Evolutionary conservation across 192 early-diverging fungal species (phyloP), one percentile per base, ranked within the genome.

Genomic region (Backusella parvicylindrica): DNA sequence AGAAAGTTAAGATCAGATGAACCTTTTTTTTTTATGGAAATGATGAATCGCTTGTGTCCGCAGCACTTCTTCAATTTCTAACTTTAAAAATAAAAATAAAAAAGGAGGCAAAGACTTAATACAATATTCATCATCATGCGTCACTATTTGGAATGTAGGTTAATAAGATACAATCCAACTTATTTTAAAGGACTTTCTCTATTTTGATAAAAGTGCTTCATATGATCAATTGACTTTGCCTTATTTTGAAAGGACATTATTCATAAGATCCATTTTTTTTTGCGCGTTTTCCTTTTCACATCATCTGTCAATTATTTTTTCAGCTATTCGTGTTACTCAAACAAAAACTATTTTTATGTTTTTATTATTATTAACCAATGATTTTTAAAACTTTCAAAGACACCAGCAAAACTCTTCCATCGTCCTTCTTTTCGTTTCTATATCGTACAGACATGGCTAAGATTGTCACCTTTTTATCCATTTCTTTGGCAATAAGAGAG

Each of bases 271-370:
- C 9, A 6, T 50, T 50, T 23, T 21, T 26, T 21, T 26, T 56
- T 56, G 23, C n/a, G n/a, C 50, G 21, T 26, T 11, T 56, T 56
- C 4, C 4, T 0, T 8, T 60, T 26, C 23, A 1, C 4, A 28
- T 28, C 53, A 60, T 28, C 53, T 60, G 53, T 60, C 50, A 56
- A 56, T 56, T 56, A 56, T 56, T 26, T 56, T 56, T 56, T 56
- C 36, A 56, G 8, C 23, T 23, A 12, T 56, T 56, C 18, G 43
- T 47, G 6, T 6, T 6, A 47, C 43, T 47, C 18, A 47, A 47
- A n/a, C n/a, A n/a, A 47, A 47, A 47, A 6, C 43, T 47, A 47
- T 47, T 47, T 47, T 47, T 47, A 47, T 47, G 33, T 35, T 35
- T 35, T 35, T 35, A 47, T 6, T 0, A n/a, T 7, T 47, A n/a